Percentiles rank a stretch among this genome's conserved stretches.
These are phyloP conservation scores for Thelonectria discophora DNA, from an alignment of 2,329 filamentous ascomycete genomes.

Conservation along the genomic window DNA sequence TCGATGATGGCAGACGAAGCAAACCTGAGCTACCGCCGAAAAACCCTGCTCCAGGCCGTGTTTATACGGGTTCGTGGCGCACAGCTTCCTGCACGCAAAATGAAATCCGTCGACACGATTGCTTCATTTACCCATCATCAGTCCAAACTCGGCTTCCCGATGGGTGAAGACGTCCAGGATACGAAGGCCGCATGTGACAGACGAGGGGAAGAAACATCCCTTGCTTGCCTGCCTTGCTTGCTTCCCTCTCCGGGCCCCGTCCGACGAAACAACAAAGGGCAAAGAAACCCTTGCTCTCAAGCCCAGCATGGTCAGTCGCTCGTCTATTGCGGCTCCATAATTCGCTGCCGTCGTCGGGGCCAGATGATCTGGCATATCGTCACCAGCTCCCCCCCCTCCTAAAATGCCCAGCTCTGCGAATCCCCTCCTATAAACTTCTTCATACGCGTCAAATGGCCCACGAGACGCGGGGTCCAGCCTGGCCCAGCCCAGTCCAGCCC, in stretches of 20 bases:
- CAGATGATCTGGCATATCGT: constrained; percentile 6
- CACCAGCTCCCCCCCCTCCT: background rate
- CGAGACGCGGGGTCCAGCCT: constrained; percentile 4
- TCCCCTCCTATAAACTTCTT: background rate
- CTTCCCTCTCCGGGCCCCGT: background rate
- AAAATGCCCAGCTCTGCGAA: too few relatives aligned
- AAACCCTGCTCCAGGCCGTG: background rate
- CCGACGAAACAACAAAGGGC: background rate
- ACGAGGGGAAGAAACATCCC: constrained; percentile 15
- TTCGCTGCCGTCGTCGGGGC: background rate
- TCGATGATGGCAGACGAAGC: background rate
- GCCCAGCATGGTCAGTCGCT: constrained; percentile 8
- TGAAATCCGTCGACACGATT: constrained; percentile 1
- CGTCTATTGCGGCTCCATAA: constrained; percentile 4
- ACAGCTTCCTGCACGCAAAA: constrained; percentile 6
- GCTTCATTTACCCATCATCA: constrained; percentile 13
- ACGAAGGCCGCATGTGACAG: constrained; percentile 17
- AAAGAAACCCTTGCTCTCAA: background rate
- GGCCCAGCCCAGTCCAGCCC: constrained; percentile 13
- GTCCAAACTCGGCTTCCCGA: too few relatives aligned
- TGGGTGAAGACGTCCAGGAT: background rate
- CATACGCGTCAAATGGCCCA: background rate
- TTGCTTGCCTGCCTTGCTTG: background rate
- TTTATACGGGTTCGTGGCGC: constrained; percentile 8
- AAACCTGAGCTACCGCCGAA: background rate